Conservation (phyloP, 225 moss, liverwort and hornwort species). For the Sphagnum contortum region DNA sequence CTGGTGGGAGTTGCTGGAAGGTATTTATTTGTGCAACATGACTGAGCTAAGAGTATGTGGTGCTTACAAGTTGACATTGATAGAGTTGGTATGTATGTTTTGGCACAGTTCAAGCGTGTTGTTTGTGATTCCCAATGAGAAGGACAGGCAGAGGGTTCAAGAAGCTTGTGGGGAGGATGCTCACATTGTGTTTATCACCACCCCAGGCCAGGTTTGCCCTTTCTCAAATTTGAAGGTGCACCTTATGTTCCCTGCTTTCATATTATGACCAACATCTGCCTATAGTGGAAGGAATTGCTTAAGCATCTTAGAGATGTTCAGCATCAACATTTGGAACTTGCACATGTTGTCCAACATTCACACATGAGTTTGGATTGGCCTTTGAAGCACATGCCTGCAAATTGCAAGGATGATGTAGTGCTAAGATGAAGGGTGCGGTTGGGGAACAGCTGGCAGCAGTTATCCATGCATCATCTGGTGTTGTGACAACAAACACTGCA, state of each 20-base stretch:
- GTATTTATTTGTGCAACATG: too few relatives aligned
- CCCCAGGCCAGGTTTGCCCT: conserved; percentile 81
- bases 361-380: too few relatives aligned
- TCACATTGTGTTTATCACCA: conserved; percentile 66
- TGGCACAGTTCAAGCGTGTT: conserved; percentile 52
- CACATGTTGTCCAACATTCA: too few relatives aligned
- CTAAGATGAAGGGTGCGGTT: too few relatives aligned
- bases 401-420: too few relatives aligned
- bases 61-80: too few relatives aligned
- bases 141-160: conserved; percentile 40
- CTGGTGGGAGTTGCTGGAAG: too few relatives aligned
- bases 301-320: not conserved
- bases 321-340: not conserved
- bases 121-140: conserved; percentile 76
- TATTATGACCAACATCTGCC: not conserved
- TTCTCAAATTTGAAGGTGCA: conserved; percentile 13
- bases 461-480: conserved; percentile 65
- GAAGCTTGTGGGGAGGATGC: conserved; percentile 69
- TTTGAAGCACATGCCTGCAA: too few relatives aligned
- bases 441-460: conserved; percentile 44
- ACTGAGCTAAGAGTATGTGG: too few relatives aligned
- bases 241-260: conserved; percentile 4
- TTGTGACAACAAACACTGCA: conserved; percentile 89
- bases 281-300: not conserved
- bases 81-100: too few relatives aligned